phyloP scores from a whole-genome alignment of 2,329 filamentous ascomycete genomes.

The Trichophyton mentagrophytes region DNA sequence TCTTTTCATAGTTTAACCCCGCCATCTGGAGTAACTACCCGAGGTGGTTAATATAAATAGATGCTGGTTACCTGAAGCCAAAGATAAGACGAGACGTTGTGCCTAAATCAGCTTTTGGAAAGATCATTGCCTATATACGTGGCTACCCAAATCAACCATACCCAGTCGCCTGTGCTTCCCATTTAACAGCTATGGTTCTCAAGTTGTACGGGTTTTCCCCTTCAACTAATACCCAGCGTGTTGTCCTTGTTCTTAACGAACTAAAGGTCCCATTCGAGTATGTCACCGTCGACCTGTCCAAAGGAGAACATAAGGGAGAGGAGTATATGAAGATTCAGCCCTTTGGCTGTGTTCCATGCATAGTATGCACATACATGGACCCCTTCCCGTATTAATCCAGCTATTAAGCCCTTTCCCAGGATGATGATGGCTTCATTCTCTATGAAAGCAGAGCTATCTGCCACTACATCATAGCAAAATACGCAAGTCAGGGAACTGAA shows the following conservation, averaged over 20 bases:
- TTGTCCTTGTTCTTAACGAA: conserved; percentile 11
- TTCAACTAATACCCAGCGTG: conserved; percentile 10
- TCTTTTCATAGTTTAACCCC: background rate
- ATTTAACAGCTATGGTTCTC: conserved; percentile 7
- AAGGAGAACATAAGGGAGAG: conserved; percentile 8
- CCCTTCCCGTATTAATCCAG: background rate
- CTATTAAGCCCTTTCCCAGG: conserved; percentile 3
- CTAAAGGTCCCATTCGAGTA: conserved; percentile 10
- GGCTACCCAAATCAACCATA: background rate
- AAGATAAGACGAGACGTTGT: background rate
- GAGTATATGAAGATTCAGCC: conserved; percentile 8
- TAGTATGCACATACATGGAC: background rate
- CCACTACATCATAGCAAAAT: conserved; percentile 11
- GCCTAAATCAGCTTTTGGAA: background rate
- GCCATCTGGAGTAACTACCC: background rate
- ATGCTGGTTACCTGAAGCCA: background rate
- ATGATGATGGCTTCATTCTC: conserved; percentile 11
- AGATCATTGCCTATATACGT: background rate
- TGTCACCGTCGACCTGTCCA: conserved; percentile 5
- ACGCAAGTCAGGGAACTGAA: conserved; percentile 6
- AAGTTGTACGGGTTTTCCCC: conserved; percentile 8
- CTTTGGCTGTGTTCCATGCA: conserved; percentile 10
- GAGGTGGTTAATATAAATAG: background rate
- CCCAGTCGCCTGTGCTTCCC: background rate
- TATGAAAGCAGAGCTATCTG: conserved; percentile 11